Evolutionary conservation across 768 basidiomycete genomes (phyloP).

Genomic region (Calocera cornea): DNA sequence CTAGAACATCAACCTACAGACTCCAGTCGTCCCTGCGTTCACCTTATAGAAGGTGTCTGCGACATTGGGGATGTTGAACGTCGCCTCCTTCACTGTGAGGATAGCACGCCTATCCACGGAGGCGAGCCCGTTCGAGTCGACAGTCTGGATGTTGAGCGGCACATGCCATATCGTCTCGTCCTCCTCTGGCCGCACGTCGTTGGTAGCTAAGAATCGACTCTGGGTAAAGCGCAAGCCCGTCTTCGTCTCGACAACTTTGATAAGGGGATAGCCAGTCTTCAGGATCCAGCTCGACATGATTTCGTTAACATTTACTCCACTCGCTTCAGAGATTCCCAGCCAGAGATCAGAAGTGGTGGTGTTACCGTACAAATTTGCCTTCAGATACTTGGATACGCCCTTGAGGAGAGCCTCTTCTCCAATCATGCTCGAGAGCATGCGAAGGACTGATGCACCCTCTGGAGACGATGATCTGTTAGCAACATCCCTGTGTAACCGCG

Average conservation of each 20-base stretch:
- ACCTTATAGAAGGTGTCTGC: constrained; percentile 65
- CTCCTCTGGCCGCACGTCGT: constrained; percentile 61
- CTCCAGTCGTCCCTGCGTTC: constrained; percentile 77
- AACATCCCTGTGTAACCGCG: constrained; percentile 36
- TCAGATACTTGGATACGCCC: constrained; percentile 84
- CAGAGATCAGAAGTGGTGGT: constrained; percentile 77
- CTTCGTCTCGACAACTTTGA: constrained; percentile 66
- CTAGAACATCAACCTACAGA: constrained; percentile 44
- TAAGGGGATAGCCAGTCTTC: constrained; percentile 77
- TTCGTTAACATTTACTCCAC: constrained; percentile 54
- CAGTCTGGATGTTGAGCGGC: constrained; percentile 59
- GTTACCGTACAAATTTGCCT: constrained; percentile 73
- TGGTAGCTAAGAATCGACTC: constrained; percentile 84
- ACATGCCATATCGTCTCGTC: constrained; percentile 84
- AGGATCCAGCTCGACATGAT: constrained; percentile 90
- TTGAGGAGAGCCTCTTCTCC: constrained; percentile 79
- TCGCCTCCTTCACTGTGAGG: constrained; percentile 53
- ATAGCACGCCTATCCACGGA: constrained; percentile 47
- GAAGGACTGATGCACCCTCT: constrained; percentile 50
- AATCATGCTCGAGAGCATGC: constrained; percentile 81
- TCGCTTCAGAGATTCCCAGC: constrained; percentile 67
- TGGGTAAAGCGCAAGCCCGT: constrained; percentile 54
- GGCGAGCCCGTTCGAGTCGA: constrained; percentile 43
- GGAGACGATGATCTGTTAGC: not conserved
- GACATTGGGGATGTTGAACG: constrained; percentile 52